phyloP scores from a whole-genome alignment of 2,329 filamentous ascomycete genomes.

The Sporothrix sp. region DNA sequence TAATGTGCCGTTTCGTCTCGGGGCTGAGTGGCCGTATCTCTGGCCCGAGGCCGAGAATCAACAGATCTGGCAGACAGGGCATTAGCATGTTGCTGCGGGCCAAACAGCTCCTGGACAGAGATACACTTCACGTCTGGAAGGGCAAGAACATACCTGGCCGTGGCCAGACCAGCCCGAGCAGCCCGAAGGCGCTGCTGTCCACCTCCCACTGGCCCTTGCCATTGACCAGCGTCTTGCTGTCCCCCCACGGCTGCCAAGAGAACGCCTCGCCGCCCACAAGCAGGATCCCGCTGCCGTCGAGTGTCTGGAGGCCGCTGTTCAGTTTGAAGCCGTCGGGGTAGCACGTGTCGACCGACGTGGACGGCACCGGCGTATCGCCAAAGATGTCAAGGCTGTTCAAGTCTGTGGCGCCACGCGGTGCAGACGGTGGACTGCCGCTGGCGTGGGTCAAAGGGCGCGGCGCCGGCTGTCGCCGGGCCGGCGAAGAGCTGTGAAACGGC shows the following conservation, averaged over 20 bases:
- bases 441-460: too few species aligned
- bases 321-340: slow-evolving; percentile 76
- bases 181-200: slow-evolving; percentile 57
- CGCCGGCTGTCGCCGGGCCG: not conserved
- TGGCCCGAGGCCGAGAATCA: slow-evolving; percentile 80
- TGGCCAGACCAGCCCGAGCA: slow-evolving; percentile 73
- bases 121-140: too few species aligned
- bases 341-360: slow-evolving; percentile 76
- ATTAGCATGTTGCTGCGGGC: not conserved
- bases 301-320: slow-evolving; percentile 66
- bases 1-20: slow-evolving; percentile 60
- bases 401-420: slow-evolving; percentile 40
- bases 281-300: slow-evolving; percentile 44
- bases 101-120: not conserved
- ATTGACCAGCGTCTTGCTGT: slow-evolving; percentile 51
- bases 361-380: slow-evolving; percentile 61
- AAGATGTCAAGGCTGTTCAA: slow-evolving; percentile 73
- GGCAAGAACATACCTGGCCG: slow-evolving; percentile 60
- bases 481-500: not conserved
- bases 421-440: slow-evolving; percentile 20
- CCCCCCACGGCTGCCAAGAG: slow-evolving; percentile 71
- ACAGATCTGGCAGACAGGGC: slow-evolving; percentile 49
- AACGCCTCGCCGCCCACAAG: slow-evolving; percentile 84
- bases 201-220: slow-evolving; percentile 74
- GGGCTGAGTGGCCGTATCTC: slow-evolving; percentile 68